A percentile compares a stretch with the other conserved stretches of the same genome.
Evolutionary conservation across 2,329 filamentous ascomycete genomes (phyloP).

Genomic region (Colletotrichum navitas): DNA sequence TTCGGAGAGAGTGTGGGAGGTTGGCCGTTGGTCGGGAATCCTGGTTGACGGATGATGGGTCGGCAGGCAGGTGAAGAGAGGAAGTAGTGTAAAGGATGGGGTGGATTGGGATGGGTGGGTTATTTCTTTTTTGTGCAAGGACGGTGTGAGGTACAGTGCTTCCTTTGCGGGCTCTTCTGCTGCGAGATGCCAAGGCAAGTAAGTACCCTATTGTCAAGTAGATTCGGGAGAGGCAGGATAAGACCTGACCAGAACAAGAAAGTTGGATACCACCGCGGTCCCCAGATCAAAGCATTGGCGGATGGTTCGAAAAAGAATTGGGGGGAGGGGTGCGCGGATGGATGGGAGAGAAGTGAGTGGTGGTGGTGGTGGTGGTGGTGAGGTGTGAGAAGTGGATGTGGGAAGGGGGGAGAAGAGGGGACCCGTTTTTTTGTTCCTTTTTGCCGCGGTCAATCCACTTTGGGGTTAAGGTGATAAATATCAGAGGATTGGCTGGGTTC

Average conservation of each 20-base stretch:
- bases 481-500: constrained; percentile 28
- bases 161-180: background rate
- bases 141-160: constrained; percentile 9
- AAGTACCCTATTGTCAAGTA: background rate
- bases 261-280: constrained; percentile 36
- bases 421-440: constrained; percentile 31
- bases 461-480: constrained; percentile 32
- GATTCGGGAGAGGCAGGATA: constrained; percentile 11
- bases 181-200: background rate
- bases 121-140: constrained; percentile 28
- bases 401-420: constrained; percentile 15
- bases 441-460: constrained; percentile 22
- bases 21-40: constrained; percentile 37
- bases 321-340: constrained; percentile 19
- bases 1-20: constrained; percentile 42
- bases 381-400: constrained; percentile 23
- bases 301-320: constrained; percentile 26
- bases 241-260: constrained; percentile 36
- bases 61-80: constrained; percentile 36
- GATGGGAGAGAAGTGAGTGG: background rate
- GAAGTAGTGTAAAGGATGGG: constrained; percentile 14
- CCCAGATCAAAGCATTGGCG: constrained; percentile 39
- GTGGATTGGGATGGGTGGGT: constrained; percentile 13
- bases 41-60: constrained; percentile 36
- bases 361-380: constrained; percentile 11